phyloP scores from a whole-genome alignment of 2,329 filamentous ascomycete genomes.

The Pseudocercospora fuligena region DNA sequence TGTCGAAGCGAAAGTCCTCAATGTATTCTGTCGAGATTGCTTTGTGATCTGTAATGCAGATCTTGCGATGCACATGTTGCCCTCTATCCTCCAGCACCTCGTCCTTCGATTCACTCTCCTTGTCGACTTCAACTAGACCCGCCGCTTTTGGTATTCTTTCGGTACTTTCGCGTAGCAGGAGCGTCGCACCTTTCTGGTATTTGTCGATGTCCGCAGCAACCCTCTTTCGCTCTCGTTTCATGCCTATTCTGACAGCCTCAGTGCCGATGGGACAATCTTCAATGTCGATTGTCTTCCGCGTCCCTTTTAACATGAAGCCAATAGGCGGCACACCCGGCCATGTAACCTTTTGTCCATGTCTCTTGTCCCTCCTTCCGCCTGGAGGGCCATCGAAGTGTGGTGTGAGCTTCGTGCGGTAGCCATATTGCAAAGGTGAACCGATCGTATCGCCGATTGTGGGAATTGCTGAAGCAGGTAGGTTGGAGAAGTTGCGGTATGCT shows the following conservation, averaged over 20 bases:
- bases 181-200: conserved; percentile 82
- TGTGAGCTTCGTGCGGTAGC: conserved; percentile 94
- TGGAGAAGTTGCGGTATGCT: conserved; percentile 89
- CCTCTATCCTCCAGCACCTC: conserved; percentile 61
- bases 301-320: conserved; percentile 89
- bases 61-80: conserved; percentile 75
- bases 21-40: conserved; percentile 86
- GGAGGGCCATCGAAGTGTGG: conserved; percentile 89
- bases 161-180: conserved; percentile 87
- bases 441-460: conserved; percentile 83
- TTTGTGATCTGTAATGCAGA: conserved; percentile 85
- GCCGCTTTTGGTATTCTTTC: conserved; percentile 61
- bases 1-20: conserved; percentile 81
- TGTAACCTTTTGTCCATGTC: conserved; percentile 58
- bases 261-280: conserved; percentile 98
- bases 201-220: conserved; percentile 71
- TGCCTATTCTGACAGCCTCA: conserved; percentile 77
- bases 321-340: conserved; percentile 75
- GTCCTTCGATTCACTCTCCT: conserved; percentile 43
- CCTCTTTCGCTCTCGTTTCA: conserved; percentile 76
- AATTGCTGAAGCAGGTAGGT: conserved; percentile 74
- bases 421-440: conserved; percentile 86
- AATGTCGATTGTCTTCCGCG: conserved; percentile 81
- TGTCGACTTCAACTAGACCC: conserved; percentile 38
- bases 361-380: conserved; percentile 52